Conservation (phyloP, 805 yeast genomes). For the Pichia phayaonensis region DNA sequence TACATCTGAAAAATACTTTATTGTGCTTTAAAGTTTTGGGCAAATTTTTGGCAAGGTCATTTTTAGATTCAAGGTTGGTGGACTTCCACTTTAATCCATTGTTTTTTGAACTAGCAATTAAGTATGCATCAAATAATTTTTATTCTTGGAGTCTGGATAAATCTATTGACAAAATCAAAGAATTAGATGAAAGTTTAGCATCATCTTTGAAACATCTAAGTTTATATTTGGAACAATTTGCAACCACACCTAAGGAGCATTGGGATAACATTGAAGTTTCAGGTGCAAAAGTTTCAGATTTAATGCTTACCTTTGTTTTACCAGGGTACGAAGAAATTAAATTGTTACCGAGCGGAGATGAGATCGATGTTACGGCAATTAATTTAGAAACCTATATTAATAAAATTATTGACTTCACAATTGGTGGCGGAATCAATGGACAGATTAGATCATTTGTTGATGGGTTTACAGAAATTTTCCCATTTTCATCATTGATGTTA, state of each 20-base stretch:
- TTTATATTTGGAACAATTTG: conserved; percentile 30
- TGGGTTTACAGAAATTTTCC: conserved; percentile 82
- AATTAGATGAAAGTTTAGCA: conserved; percentile 53
- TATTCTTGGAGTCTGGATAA: neutral
- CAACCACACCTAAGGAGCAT: conserved; percentile 4
- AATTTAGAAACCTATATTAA: conserved; percentile 56
- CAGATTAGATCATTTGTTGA: conserved; percentile 65
- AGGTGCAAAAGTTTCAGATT: conserved; percentile 37
- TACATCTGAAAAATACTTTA: conserved; percentile 35
- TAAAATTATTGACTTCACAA: conserved; percentile 47
- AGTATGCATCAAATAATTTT: conserved; percentile 5
- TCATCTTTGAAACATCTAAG: conserved; percentile 47
- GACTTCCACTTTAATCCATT: conserved; percentile 71
- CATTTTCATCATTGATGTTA: conserved; percentile 60
- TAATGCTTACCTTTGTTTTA: conserved; percentile 58
- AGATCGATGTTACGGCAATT: conserved; percentile 37
- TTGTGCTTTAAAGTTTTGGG: conserved; percentile 65
- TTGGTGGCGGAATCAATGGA: conserved; percentile 53
- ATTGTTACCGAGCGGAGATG: conserved; percentile 49
- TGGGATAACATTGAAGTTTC: conserved; percentile 14
- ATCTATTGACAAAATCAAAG: conserved; percentile 32
- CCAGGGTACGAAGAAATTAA: conserved; percentile 70
- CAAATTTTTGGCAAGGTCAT: conserved; percentile 75
- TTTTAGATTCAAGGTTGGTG: conserved; percentile 79
- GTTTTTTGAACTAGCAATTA: conserved; percentile 56